Evolutionary conservation across 75 land plant genomes (phyloP), one percentile per base, ranked within the genome.

Genomic region (Cunninghamia lanceolata): DNA sequence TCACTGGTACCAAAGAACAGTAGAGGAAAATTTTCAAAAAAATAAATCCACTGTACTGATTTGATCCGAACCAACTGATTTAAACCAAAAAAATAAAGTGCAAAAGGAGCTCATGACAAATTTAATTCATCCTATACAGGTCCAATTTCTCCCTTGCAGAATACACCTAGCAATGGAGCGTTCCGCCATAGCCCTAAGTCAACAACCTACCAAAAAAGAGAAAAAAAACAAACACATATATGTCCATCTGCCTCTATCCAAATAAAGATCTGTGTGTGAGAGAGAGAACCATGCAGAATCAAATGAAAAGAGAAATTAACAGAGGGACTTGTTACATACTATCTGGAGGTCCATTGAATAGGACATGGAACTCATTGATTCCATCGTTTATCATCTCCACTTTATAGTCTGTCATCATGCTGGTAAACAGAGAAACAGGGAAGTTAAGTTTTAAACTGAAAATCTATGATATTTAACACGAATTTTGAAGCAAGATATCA

Each of bases 331-430:
- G 76, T 42, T 7, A 85, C 86, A 50, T 95, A 96, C 99, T 96
- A 70, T 95, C 94, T 82, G 91, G 89, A 21, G 99, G 99, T 46
- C 99, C 99, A 84, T 94, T 92, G 83, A 96, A 96, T 76, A 93
- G 92, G 78, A 96, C 99, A 86, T 94, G 85, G 90, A 96, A 95
- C 84, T 96, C 97, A 85, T 85, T 92, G 81, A 96, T 94, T 43
- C 95, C 96, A 88, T 96, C 99, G 84, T 96, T 95, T 82, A 96
- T 90, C 83, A 94, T 91, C 93, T 96, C 99, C 91, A 96, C 99
- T 50, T 85, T 86, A 83, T 96, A 96, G 84, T 96, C 97, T 85
- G 95, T 94, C 99, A 96, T 96, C 99, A 96, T 96, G 90, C 99
- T 96, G 88, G 19, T 71, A 68, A 36, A 88, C 66, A 84, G 45